A percentile compares a stretch with the other conserved stretches of the same genome.
phyloP scores from a whole-genome alignment of 2,329 filamentous ascomycete species.

The Raffaelea arxii region DNA sequence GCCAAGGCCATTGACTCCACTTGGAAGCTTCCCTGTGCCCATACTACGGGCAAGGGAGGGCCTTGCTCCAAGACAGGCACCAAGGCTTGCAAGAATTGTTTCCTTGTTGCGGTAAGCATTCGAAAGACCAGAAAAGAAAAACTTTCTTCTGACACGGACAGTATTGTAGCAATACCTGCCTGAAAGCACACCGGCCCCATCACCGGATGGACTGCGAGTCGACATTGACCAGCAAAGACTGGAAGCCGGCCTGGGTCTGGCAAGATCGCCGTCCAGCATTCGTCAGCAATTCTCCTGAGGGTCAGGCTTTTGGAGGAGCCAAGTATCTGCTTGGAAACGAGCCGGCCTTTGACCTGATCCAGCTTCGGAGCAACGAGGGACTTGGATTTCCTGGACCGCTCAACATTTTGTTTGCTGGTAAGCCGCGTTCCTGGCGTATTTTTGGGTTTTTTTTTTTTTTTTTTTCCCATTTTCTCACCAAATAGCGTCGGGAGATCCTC shows the following conservation, averaged over 20 bases:
- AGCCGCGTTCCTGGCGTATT: too few species aligned
- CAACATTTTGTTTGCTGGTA: constrained; percentile 2
- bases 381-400: not conserved
- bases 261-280: not conserved
- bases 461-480: not conserved
- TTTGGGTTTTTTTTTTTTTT: not conserved
- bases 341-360: constrained; percentile 1
- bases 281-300: not conserved
- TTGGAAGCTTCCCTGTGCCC: not conserved
- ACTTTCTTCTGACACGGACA: not conserved
- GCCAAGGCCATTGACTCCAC: too few species aligned
- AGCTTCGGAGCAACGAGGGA: constrained; percentile 1
- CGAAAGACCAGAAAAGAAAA: too few species aligned
- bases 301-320: not conserved
- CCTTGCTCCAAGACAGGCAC: not conserved
- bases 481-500: constrained; percentile 31
- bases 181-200: not conserved
- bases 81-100: not conserved
- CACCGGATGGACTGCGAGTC: constrained; percentile 3
- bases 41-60: not conserved
- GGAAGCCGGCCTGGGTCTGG: not conserved
- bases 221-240: not conserved
- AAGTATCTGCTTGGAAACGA: not conserved
- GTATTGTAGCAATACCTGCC: constrained; percentile 2
- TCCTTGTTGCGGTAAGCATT: not conserved